Base-by-base conservation (phyloP, 2,329 filamentous ascomycete species). In the Aspergillus awamori region DNA sequence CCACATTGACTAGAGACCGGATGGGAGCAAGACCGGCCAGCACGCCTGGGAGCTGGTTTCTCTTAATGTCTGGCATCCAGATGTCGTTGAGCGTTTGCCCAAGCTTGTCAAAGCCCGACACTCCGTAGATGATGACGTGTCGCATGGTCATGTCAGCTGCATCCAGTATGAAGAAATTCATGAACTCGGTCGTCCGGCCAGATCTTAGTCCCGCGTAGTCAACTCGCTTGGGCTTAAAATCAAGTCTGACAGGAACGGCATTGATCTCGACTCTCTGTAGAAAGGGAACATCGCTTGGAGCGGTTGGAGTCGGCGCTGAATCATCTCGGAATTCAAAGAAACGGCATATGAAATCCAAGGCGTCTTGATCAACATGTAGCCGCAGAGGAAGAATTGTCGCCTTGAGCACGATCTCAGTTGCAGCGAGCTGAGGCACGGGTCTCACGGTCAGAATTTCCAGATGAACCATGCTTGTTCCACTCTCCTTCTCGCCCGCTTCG, bases 271-370 rank as follows among this genome's bases (percentile, higher is more conserved):
- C 89, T 57, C 95, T 86, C 73, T 98, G 94, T 1, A 99, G 82
- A 76, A 97, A 99, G 0, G 92, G 91, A 6, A 89, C 80, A 58
- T 96, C 93, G 49, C 87, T 87, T 2, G 87, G 84, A 1, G 87
- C 84, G 2, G 81, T 78, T 30, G 87, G 82, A 1, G 80, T 80
- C 17, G 75, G 70, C 1, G 70, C 71, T 2, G 80, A 80, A 43
- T 93, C 90, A 68, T 97, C 93, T 72, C 97, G 96, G 83, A 99
- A 99, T 70, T 96, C 93, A 70, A 99, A 99, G 81, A 99, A 99
- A 2, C 95, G 88, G 1, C 91, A 96, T 72, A 99, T 91, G 73
- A 99, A 99, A 74, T 99, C 95, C 4, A 99, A 84, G 0, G 95
- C 94, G 76, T 99, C 95, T 77, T 99, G 95, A 71, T 99, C 95